Evolutionary conservation across 73 alveolate species (phyloP), one percentile per base, ranked within the genome.

Genomic region (Halteria grandinella): DNA sequence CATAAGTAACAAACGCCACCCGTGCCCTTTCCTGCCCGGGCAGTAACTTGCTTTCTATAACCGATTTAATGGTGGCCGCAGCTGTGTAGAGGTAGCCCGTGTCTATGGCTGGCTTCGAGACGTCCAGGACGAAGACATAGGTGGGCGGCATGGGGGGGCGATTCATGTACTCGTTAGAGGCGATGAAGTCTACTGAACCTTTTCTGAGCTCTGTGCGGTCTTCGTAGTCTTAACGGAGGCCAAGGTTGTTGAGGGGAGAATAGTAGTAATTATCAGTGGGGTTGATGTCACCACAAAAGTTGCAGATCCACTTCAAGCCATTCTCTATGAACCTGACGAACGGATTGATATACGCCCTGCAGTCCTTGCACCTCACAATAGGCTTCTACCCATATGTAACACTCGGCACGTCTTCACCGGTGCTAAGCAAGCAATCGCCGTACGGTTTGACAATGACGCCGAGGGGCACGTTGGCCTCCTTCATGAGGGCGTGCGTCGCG

Each of bases 341-440:
- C 1, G 98, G 99, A 83, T 97, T 97, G 18, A 97, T 75, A 92
- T 95, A 97, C 8, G 97, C 98, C 33, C 92, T 63, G 50, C 99
- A 97, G 48, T 91, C 93, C 51, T 85, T 73, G 66, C 99, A 97
- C 45, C 99, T 87, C 12, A 90, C 82, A 23, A 92, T 90, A 14
- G 85, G 85, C 52, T 85, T 69, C 14, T 63, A 48, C 10, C 93
- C 95, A 71, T 55, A 90, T 15, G 70, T 28, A 5, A 82, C 90
- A 40, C 83, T 25, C 1, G 95, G 97, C 11, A 89, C 48, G 50
- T 78, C 92, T 74, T 86, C 83, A 45, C 90, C 90, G n/a, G n/a
- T n/a, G n/a, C n/a, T n/a, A n/a, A n/a, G n/a, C n/a, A n/a, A n/a
- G n/a, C n/a, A n/a, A 32, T 77, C 89, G 21, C 89, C 89, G 32